Conservation (phyloP, 1,284 basidiomycete genomes). For the Malassezia restricta region DNA sequence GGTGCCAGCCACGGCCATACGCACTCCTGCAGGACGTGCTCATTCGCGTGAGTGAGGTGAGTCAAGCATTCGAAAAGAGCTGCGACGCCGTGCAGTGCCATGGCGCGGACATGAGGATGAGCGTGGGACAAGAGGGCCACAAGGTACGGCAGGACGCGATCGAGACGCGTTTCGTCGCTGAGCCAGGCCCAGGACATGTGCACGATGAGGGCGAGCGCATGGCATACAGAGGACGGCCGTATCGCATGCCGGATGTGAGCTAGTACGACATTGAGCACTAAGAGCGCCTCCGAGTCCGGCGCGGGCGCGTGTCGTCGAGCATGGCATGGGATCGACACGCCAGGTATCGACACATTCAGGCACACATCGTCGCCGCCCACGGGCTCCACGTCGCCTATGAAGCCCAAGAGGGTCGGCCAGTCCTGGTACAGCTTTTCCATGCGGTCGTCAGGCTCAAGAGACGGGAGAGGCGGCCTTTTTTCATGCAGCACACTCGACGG, state of each 20-base stretch:
- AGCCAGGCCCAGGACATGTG: constrained; percentile 64
- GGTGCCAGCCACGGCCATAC: constrained; percentile 79
- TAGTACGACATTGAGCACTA: constrained; percentile 71
- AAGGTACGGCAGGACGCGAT: constrained; percentile 82
- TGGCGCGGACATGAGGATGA: constrained; percentile 61
- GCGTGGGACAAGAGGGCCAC: constrained; percentile 80
- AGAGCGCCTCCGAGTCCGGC: constrained; percentile 64
- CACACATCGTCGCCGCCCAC: not conserved
- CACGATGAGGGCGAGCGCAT: constrained; percentile 73
- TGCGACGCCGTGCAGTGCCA: constrained; percentile 43
- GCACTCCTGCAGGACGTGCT: constrained; percentile 78
- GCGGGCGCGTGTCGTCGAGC: constrained; percentile 5
- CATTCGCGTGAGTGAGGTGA: constrained; percentile 78
- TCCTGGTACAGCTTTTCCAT: constrained; percentile 41
- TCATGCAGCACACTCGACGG: not conserved
- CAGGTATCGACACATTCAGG: constrained; percentile 1
- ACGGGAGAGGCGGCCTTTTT: not conserved
- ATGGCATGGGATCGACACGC: constrained; percentile 1
- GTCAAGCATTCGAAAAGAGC: constrained; percentile 71
- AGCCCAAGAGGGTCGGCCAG: constrained; percentile 27
- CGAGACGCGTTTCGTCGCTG: constrained; percentile 87
- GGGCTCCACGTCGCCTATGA: constrained; percentile 15
- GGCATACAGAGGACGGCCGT: constrained; percentile 72
- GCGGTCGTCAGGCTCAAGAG: constrained; percentile 35
- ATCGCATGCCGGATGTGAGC: constrained; percentile 80